Evolutionary conservation across 2,329 filamentous ascomycete genomes (phyloP), one percentile per base, ranked within the genome.

Genomic region (Seiridium cupressi): DNA sequence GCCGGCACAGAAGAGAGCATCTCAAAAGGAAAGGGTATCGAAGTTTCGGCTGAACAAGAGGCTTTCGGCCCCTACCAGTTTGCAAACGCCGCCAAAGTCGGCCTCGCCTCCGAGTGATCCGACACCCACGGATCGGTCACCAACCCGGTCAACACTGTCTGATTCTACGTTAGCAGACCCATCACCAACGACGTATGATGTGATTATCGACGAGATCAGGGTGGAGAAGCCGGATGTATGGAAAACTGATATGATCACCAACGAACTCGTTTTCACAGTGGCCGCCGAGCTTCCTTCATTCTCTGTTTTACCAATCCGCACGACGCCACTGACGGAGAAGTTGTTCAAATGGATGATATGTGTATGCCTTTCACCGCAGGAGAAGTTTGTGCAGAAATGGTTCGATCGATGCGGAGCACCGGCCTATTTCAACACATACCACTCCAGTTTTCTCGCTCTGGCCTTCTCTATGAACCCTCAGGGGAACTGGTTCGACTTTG

Each of bases 361-460:
- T 26, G 70, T 73, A 44, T 73, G 71, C 55, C 63, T 73, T 51
- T 72, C 70, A 56, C 69, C 70, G 7, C 65, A 65, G n/a, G 70
- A 72, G 59, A 64, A 65, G 10, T 61, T 67, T 42, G 65, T 73
- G 4, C 68, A 72, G 62, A 72, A 69, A 55, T 73, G 70, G 70
- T 72, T 72, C 38, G 65, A 71, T 44, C 66, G 69, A 31, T 62
- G 66, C 32, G 70, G 69, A n/a, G 69, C 66, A 46, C 71, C 71
- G 26, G 70, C 70, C 3, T 73, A 73, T 60, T 64, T 73, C 66
- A 72, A 68, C 60, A 72, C 38, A 70, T 70, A 73, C 49, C 72
- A 72, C 53, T 67, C 69, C 26, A 68, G 70, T 13, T 72, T 72
- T 38, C 68, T 73, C 1, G 69, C 70, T 9, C 68, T 71, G 48